Evolutionary conservation across 1,284 basidiomycete genomes (phyloP).

Genomic region (Ustilago shanxiensis): DNA sequence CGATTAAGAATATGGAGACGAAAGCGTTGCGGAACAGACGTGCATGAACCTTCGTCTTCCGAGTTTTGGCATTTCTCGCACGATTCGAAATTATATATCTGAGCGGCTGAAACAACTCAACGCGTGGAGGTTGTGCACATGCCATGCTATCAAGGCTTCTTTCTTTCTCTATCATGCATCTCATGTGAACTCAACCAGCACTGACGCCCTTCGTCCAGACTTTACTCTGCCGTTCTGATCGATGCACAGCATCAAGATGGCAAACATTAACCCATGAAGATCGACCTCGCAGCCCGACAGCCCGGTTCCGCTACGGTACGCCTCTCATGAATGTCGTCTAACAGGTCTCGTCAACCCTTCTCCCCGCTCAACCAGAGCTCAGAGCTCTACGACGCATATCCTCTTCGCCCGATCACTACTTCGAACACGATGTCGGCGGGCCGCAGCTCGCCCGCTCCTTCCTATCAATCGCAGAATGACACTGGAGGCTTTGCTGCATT

Average conservation of each 20-base stretch:
- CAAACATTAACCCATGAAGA: too few species aligned
- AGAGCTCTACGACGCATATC: constrained; percentile 28
- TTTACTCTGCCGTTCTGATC: too few species aligned
- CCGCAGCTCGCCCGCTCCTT: constrained; percentile 42
- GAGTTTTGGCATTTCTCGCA: constrained; percentile 34
- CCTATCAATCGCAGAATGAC: constrained; percentile 39
- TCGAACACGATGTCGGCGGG: constrained; percentile 35
- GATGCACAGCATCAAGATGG: too few species aligned
- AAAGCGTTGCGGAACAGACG: constrained; percentile 2
- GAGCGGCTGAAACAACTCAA: neutral
- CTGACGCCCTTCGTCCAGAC: neutral
- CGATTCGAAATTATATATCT: constrained; percentile 33
- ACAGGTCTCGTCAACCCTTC: constrained; percentile 8
- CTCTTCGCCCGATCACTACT: constrained; percentile 17
- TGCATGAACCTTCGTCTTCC: constrained; percentile 40
- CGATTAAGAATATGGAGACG: constrained; percentile 30
- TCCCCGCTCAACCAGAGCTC: constrained; percentile 17
- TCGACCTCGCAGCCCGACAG: neutral
- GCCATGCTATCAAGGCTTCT: constrained; percentile 15
- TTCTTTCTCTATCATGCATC: neutral
- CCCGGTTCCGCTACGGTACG: constrained; percentile 1
- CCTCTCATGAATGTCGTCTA: constrained; percentile 40
- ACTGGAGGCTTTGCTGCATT: constrained; percentile 41
- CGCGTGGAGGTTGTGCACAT: constrained; percentile 26
- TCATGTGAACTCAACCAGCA: neutral